phyloP scores from a whole-genome alignment of 164 flowering plant genomes.

The Aristolochia contorta region DNA sequence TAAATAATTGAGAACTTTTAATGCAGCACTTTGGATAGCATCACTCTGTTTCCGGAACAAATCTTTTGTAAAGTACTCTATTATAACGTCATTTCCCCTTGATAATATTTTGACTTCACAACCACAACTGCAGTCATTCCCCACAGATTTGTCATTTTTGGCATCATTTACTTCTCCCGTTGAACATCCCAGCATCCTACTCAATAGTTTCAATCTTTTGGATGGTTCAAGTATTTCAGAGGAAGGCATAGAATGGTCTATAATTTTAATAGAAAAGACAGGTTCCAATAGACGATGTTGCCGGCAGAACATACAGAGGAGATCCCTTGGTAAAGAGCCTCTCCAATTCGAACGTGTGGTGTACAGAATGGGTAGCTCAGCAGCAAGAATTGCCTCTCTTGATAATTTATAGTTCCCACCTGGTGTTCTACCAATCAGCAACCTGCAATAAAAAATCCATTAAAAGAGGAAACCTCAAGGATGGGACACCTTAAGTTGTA shows the following conservation, averaged over 20 bases:
- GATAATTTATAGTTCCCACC: slow-evolving; percentile 76
- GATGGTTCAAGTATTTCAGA: slow-evolving; percentile 19
- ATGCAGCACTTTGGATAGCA: slow-evolving; percentile 57
- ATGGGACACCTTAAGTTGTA: background rate
- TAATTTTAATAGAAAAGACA: too few species aligned
- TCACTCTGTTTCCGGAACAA: slow-evolving; percentile 54
- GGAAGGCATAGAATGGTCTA: slow-evolving; percentile 17
- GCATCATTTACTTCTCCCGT: slow-evolving; percentile 16
- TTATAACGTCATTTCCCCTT: slow-evolving; percentile 38
- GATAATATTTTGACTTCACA: slow-evolving; percentile 63
- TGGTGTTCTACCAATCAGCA: slow-evolving; percentile 63
- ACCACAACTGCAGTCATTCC: slow-evolving; percentile 22
- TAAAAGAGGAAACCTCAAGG: background rate
- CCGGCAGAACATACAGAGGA: slow-evolving; percentile 72
- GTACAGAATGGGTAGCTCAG: slow-evolving; percentile 20
- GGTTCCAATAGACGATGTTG: slow-evolving; percentile 54
- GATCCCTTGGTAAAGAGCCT: slow-evolving; percentile 50
- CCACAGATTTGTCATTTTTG: slow-evolving; percentile 14
- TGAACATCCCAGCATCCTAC: slow-evolving; percentile 13
- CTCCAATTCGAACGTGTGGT: too few species aligned
- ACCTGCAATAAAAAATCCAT: slow-evolving; percentile 32
- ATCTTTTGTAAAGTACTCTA: slow-evolving; percentile 45
- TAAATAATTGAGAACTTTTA: slow-evolving; percentile 65
- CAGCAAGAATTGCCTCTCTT: slow-evolving; percentile 65
- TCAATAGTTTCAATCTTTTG: slow-evolving; percentile 25